Evolutionary conservation across 768 basidiomycete species (phyloP).

Genomic region (Hygrophoropsis aurantiaca): DNA sequence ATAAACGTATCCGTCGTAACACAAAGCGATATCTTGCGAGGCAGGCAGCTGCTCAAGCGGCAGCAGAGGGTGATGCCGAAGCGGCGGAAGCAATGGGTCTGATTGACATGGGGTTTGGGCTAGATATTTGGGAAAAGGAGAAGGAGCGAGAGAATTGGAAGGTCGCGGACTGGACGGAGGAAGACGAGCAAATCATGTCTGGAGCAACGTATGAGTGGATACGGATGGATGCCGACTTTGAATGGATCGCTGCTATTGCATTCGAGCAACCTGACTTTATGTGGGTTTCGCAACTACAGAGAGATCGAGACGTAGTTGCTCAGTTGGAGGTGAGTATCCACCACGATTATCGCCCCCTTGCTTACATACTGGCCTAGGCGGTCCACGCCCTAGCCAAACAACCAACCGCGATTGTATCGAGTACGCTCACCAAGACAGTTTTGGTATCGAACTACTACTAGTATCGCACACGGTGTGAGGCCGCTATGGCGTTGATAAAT

Average conservation of each 20-base stretch:
- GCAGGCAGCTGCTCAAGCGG: conserved; percentile 90
- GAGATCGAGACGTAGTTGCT: conserved; percentile 95
- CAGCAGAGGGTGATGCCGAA: conserved; percentile 88
- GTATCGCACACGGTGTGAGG: conserved; percentile 94
- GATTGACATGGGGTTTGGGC: conserved; percentile 90
- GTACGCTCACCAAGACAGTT: conserved; percentile 89
- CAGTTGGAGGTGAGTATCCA: conserved; percentile 80
- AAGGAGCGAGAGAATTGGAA: conserved; percentile 92
- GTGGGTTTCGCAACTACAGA: conserved; percentile 96
- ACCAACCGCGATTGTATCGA: conserved; percentile 83
- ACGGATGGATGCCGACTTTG: conserved; percentile 97
- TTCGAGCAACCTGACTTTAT: conserved; percentile 98
- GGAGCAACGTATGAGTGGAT: conserved; percentile 99
- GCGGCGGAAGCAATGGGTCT: conserved; percentile 92
- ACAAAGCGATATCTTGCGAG: conserved; percentile 95
- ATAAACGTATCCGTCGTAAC: conserved; percentile 93
- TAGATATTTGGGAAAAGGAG: conserved; percentile 96
- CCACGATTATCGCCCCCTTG: neutral
- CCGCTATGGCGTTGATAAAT: conserved; percentile 77
- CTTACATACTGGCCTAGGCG: conserved; percentile 58
- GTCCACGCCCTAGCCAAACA: conserved; percentile 80
- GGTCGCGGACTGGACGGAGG: conserved; percentile 97
- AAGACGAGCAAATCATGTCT: conserved; percentile 90
- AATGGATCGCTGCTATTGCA: conserved; percentile 93
- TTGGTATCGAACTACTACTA: conserved; percentile 95